Conservation (phyloP, 495 filamentous ascomycete genomes). For the Sphaerosporella brunnea region DNA sequence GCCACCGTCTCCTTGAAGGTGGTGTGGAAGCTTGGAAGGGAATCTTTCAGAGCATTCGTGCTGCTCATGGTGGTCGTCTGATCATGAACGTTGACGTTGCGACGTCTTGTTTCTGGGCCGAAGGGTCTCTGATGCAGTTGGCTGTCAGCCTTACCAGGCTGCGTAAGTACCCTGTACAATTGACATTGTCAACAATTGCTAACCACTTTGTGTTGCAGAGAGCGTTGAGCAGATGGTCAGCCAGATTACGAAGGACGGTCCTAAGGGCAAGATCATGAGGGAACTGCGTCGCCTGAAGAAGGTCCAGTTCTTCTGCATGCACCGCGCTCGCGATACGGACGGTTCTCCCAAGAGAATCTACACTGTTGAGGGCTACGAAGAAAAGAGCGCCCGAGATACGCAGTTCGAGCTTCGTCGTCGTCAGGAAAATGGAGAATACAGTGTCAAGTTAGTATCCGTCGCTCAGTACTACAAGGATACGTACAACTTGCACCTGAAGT, state of each 20-base stretch:
- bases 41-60: constrained; percentile 60
- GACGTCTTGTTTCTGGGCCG: constrained; percentile 57
- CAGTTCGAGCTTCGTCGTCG: constrained; percentile 41
- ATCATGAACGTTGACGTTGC: constrained; percentile 70
- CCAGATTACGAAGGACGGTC: constrained; percentile 7
- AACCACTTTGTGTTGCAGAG: constrained; percentile 3
- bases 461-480: constrained; percentile 47
- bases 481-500: constrained; percentile 42
- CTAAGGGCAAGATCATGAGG: constrained; percentile 9
- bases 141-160: constrained; percentile 2
- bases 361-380: constrained; percentile 44
- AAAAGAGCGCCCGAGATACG: constrained; percentile 36
- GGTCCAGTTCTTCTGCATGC: constrained; percentile 47
- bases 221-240: constrained; percentile 17
- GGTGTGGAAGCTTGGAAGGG: constrained; percentile 68
- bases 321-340: constrained; percentile 28
- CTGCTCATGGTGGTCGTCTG: constrained; percentile 35
- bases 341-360: constrained; percentile 33
- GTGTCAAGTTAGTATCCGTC: constrained; percentile 32
- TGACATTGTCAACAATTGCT: no score
- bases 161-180: no score
- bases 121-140: constrained; percentile 26
- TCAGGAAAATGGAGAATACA: constrained; percentile 27
- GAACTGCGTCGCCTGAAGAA: constrained; percentile 40
- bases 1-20: constrained; percentile 31